Conservation (phyloP, 768 basidiomycete species). For the Boletus sp. region DNA sequence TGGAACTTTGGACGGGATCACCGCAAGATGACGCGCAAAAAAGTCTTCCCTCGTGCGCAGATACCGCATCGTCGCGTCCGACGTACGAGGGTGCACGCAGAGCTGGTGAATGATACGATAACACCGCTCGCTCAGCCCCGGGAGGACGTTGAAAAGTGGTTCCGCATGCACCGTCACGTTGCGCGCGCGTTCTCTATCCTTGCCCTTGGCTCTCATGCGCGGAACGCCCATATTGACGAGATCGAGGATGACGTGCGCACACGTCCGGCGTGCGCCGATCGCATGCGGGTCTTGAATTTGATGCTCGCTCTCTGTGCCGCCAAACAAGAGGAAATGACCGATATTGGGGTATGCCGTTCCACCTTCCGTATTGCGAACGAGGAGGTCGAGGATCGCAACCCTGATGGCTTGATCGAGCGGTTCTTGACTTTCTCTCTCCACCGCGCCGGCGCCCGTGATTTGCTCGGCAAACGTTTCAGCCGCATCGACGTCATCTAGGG, state of each 20-base stretch:
- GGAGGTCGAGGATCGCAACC: slow-evolving; percentile 74
- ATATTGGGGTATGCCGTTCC: slow-evolving; percentile 73
- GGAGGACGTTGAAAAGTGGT: slow-evolving; percentile 64
- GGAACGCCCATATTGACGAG: slow-evolving; percentile 74
- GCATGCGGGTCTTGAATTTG: slow-evolving; percentile 80
- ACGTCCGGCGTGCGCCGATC: slow-evolving; percentile 64
- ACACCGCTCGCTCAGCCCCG: slow-evolving; percentile 80
- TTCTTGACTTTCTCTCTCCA: slow-evolving; percentile 46
- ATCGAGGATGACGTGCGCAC: slow-evolving; percentile 79
- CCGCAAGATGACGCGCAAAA: slow-evolving; percentile 81
- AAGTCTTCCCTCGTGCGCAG: slow-evolving; percentile 87
- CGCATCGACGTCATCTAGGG: slow-evolving; percentile 55
- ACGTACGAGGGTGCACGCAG: slow-evolving; percentile 83
- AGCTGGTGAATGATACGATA: slow-evolving; percentile 84
- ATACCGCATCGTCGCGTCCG: slow-evolving; percentile 79
- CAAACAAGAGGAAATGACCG: slow-evolving; percentile 85
- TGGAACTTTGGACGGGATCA: slow-evolving; percentile 66
- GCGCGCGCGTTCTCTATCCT: slow-evolving; percentile 33
- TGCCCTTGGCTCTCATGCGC: slow-evolving; percentile 44
- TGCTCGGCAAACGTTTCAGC: slow-evolving; percentile 63
- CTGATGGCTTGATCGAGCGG: slow-evolving; percentile 67
- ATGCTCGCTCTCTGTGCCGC: slow-evolving; percentile 54
- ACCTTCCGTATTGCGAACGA: slow-evolving; percentile 72
- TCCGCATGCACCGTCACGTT: slow-evolving; percentile 30
- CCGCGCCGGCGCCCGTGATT: slow-evolving; percentile 72